Evolutionary conservation across 306 rosid genomes (phyloP), one percentile per base, ranked within the genome.

Genomic region (Lupinus albus): DNA sequence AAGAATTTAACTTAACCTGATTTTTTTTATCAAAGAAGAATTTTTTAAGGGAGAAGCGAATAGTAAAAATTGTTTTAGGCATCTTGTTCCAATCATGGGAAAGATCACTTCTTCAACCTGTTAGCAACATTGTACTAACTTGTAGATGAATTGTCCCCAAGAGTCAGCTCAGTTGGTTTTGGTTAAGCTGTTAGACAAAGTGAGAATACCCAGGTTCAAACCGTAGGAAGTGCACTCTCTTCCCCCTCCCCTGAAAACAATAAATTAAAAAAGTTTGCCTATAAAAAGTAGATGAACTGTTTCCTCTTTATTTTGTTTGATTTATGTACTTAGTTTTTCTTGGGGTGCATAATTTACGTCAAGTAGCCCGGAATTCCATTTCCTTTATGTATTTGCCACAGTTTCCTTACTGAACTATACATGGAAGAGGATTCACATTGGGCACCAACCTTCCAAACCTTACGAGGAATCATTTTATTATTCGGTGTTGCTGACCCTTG

Each of bases 301-400:
- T 46, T 28, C 5, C 6, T 18, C 32, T 7, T 9, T 2, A 25
- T 25, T 25, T 25, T 25, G 28, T 25, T 25, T 25, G 2, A 25
- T 25, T 25, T 25, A 25, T 25, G 28, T 25, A 6, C 52, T 18
- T 17, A 25, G 14, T 44, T 11, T 11, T 44, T 44, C 13, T 12
- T 12, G 0, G 46, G 46, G 46, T 41, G 17, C 44, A 64, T 64
- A 57, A 52, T 57, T 18, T 11, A 11, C 42, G 9, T 36, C 42
- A n/a, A 17, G n/a, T 49, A 14, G 33, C 38, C 68, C 20, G 44
- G 25, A 13, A 21, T 39, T 15, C 16, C 17, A 16, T 47, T 20
- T 67, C 13, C 17, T 20, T 15, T n/a, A 17, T 68, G 20, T 64
- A 11, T 63, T 25, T 12, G 28, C 74, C 65, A 30, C 8, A 18